Percentiles rank a stretch among this genome's conserved stretches.
These are phyloP conservation scores for Oryza meridionalis DNA, from an alignment of 176 grass and related monocot species.

Conservation along the genomic window DNA sequence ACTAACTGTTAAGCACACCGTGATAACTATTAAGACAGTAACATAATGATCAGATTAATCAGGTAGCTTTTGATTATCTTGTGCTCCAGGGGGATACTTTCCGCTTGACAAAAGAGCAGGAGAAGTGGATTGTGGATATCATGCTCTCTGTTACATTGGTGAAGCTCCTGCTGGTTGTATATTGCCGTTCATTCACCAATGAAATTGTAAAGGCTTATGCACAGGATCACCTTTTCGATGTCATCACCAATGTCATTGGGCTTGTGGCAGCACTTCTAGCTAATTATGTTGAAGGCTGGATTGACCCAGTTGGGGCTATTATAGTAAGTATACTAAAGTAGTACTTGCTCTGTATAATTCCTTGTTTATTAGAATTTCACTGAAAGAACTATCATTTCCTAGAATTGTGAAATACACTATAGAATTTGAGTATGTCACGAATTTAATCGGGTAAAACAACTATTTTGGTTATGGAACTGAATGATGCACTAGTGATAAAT, in stretches of 20 bases:
- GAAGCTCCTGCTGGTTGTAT: slow-evolving; percentile 62
- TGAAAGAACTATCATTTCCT: neutral
- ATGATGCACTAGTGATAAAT: neutral
- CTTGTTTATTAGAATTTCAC: neutral
- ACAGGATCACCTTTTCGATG: slow-evolving; percentile 77
- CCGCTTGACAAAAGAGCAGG: slow-evolving; percentile 66
- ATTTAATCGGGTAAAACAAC: neutral
- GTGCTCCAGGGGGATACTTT: slow-evolving; percentile 51
- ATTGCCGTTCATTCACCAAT: slow-evolving; percentile 68
- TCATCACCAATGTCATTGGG: slow-evolving; percentile 69
- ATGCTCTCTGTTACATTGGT: slow-evolving; percentile 73
- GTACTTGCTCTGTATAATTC: neutral
- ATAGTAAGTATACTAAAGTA: slow-evolving; percentile 55
- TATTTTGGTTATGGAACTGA: neutral
- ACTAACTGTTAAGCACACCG: too few relatives aligned
- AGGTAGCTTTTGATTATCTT: slow-evolving; percentile 2
- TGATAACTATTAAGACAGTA: too few relatives aligned
- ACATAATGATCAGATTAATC: neutral
- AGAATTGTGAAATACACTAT: neutral
- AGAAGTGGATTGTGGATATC: slow-evolving; percentile 68
- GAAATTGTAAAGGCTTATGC: slow-evolving; percentile 81
- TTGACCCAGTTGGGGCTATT: slow-evolving; percentile 68
- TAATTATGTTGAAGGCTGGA: slow-evolving; percentile 58
- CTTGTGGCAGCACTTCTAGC: slow-evolving; percentile 65
- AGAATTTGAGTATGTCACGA: neutral